These are phyloP conservation scores for Hirsutella thompsonii DNA, from an alignment of 2,329 filamentous ascomycete species.

Conservation along the genomic window DNA sequence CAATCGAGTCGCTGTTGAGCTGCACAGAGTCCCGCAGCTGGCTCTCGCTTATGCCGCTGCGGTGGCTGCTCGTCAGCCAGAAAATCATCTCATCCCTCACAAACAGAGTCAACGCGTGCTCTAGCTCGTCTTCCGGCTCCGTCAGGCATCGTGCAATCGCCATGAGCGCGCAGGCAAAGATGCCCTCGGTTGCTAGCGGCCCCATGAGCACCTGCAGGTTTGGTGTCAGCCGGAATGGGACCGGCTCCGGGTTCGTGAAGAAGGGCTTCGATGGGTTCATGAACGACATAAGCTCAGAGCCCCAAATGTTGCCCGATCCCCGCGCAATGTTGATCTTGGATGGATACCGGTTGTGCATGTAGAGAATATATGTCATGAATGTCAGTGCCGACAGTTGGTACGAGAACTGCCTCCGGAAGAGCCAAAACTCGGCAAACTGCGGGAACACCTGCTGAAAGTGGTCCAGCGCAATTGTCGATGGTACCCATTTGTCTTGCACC, in stretches of 20 bases:
- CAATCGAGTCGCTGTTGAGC: constrained; percentile 78
- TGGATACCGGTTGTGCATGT: constrained; percentile 91
- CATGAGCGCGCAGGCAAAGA: constrained; percentile 93
- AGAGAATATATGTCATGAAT: constrained; percentile 98
- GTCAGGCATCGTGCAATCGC: constrained; percentile 89
- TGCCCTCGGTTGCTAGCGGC: constrained; percentile 86
- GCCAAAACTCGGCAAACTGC: constrained; percentile 88
- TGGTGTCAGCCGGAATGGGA: constrained; percentile 93
- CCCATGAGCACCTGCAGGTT: constrained; percentile 96
- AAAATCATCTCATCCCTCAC: constrained; percentile 97
- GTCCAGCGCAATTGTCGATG: constrained; percentile 66
- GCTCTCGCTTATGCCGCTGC: constrained; percentile 40
- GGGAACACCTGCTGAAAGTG: constrained; percentile 86
- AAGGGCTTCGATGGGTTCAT: constrained; percentile 76
- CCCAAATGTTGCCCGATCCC: constrained; percentile 87
- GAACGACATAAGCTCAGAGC: constrained; percentile 81
- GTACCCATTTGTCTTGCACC: constrained; percentile 89
- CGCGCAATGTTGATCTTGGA: constrained; percentile 90
- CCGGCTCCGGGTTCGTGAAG: constrained; percentile 90
- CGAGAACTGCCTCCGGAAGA: constrained; percentile 93
- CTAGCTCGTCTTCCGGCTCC: constrained; percentile 80
- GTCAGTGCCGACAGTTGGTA: constrained; percentile 92
- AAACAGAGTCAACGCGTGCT: constrained; percentile 87
- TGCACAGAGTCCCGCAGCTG: constrained; percentile 70
- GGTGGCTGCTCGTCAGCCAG: constrained; percentile 78